Conservation (phyloP, 2,329 filamentous ascomycete species). For the Ceratocystis destructans region DNA sequence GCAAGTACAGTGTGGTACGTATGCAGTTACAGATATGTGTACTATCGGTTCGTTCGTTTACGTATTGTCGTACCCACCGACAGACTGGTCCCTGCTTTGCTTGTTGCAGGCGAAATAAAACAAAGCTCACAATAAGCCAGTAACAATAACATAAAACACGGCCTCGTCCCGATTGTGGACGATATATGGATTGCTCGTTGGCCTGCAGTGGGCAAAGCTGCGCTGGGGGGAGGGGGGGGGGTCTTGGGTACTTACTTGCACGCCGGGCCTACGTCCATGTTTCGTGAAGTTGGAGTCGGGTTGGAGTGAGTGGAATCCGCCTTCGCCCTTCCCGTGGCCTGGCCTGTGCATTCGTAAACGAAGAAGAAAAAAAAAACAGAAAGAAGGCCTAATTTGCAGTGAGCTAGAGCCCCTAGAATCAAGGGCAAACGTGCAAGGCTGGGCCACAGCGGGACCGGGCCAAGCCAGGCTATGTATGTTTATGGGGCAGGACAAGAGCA, state of each 20-base stretch:
- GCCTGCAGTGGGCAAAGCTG: background rate
- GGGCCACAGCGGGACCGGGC: no score
- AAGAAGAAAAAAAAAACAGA: background rate
- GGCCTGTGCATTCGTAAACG: background rate
- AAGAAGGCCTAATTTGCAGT: no score
- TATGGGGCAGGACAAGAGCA: no score
- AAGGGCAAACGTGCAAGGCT: no score
- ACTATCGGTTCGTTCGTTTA: slow-evolving; percentile 5
- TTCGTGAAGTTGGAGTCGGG: background rate
- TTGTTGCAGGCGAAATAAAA: background rate
- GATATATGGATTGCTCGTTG: background rate
- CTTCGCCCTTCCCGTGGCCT: slow-evolving; percentile 3
- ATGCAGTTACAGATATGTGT: slow-evolving; percentile 7
- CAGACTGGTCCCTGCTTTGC: background rate
- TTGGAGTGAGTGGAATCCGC: background rate
- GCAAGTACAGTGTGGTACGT: background rate
- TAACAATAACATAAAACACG: background rate
- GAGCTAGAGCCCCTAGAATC: no score
- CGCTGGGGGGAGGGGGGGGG: background rate
- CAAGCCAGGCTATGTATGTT: no score
- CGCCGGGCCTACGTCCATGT: no score
- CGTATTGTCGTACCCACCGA: background rate
- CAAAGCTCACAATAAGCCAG: background rate
- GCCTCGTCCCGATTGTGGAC: background rate
- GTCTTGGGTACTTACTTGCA: no score